Evolutionary conservation across 345 rosid genomes (phyloP).

Genomic region (Carallia pectinifolia): DNA sequence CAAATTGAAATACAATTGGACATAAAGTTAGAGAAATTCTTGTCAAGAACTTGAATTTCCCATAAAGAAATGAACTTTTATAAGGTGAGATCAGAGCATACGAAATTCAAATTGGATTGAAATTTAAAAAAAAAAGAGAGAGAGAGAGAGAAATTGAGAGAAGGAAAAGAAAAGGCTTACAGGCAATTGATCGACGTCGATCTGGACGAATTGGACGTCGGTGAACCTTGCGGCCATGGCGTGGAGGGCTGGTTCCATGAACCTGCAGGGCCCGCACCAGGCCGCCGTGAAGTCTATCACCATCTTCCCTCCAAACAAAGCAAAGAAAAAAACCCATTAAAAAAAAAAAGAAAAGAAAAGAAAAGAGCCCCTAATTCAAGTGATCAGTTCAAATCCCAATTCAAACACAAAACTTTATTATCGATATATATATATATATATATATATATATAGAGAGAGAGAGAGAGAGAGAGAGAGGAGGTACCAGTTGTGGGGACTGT

Average conservation of each 20-base stretch:
- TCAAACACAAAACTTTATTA: not conserved
- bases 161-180: constrained; percentile 42
- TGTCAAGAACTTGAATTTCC: no score
- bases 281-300: constrained; percentile 77
- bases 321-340: not conserved
- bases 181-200: constrained; percentile 81
- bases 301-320: constrained; percentile 36
- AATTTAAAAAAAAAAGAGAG: not conserved
- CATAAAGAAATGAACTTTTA: no score
- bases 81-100: no score
- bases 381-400: not conserved
- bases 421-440: no score
- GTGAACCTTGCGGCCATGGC: constrained; percentile 46
- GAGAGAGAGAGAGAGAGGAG: not conserved
- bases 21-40: no score
- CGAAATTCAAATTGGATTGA: no score
- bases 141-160: no score
- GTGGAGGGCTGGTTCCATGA: constrained; percentile 56
- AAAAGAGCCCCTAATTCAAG: not conserved
- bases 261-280: constrained; percentile 88
- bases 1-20: no score
- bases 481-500: constrained; percentile 60
- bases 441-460: not conserved
- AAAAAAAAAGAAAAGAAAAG: no score
- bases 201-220: constrained; percentile 66